phyloP scores from a whole-genome alignment of 352 stramenopile genomes.

The Pseudoperonospora humuli region DNA sequence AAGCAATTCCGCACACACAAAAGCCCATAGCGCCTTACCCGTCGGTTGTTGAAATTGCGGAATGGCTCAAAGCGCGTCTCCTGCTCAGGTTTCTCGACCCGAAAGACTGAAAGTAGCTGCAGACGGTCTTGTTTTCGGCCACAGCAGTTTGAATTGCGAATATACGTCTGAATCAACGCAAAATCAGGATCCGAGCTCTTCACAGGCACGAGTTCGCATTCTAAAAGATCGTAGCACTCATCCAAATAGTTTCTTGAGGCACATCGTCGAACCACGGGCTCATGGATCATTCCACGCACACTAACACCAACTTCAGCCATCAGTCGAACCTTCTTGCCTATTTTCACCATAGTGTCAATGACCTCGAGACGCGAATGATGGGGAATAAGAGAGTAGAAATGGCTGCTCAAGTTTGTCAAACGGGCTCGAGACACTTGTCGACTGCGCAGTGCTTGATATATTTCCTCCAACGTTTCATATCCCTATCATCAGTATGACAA shows the following conservation, averaged over 20 bases:
- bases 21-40: slow-evolving; percentile 24
- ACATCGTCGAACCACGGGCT: slow-evolving; percentile 31
- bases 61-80: slow-evolving; percentile 46
- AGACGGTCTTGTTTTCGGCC: slow-evolving; percentile 42
- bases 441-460: slow-evolving; percentile 46
- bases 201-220: slow-evolving; percentile 43
- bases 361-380: slow-evolving; percentile 39
- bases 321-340: slow-evolving; percentile 49
- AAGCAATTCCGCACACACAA: slow-evolving; percentile 9
- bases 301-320: slow-evolving; percentile 46
- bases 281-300: slow-evolving; percentile 32
- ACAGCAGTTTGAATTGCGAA: slow-evolving; percentile 67
- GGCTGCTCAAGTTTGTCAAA: slow-evolving; percentile 45
- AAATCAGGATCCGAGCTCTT: slow-evolving; percentile 37
- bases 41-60: slow-evolving; percentile 39
- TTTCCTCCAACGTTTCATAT: slow-evolving; percentile 53
- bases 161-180: slow-evolving; percentile 53
- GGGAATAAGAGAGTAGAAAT: slow-evolving; percentile 64
- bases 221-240: slow-evolving; percentile 46
- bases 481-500: slow-evolving; percentile 21
- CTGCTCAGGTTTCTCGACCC: slow-evolving; percentile 45
- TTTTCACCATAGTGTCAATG: slow-evolving; percentile 65
- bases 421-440: slow-evolving; percentile 28
- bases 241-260: slow-evolving; percentile 51
- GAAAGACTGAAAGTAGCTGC: slow-evolving; percentile 53